Percentiles rank a stretch among this genome's conserved stretches.
phyloP scores from a whole-genome alignment of 2,329 filamentous ascomycete species.

The Lachnellula arida region DNA sequence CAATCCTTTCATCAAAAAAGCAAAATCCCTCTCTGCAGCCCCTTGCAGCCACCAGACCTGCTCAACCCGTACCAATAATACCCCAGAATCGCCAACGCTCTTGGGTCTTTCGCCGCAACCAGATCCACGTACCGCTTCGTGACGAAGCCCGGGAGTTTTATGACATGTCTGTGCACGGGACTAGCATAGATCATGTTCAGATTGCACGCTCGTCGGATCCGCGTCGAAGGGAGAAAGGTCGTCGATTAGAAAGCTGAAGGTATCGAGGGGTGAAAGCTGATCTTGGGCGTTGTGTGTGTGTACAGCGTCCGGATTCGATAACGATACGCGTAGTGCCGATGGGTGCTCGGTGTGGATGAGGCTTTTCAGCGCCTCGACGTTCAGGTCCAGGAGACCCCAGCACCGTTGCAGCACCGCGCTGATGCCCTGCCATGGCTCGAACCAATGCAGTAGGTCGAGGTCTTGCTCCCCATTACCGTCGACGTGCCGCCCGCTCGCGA shows the following conservation, averaged over 20 bases:
- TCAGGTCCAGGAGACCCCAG: slow-evolving; percentile 57
- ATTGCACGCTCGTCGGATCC: slow-evolving; percentile 48
- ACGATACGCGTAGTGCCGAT: too few species aligned
- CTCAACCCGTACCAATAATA: slow-evolving; percentile 61
- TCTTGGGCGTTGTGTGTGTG: background rate
- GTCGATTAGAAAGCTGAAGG: slow-evolving; percentile 32
- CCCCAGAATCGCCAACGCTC: slow-evolving; percentile 58
- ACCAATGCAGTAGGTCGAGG: slow-evolving; percentile 49
- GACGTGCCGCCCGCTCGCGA: slow-evolving; percentile 32
- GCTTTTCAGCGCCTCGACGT: slow-evolving; percentile 40
- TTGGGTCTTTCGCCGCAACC: slow-evolving; percentile 52
- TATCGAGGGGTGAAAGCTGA: background rate
- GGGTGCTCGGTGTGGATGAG: slow-evolving; percentile 6
- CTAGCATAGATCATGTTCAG: slow-evolving; percentile 58
- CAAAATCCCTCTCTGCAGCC: slow-evolving; percentile 58
- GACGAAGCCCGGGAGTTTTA: slow-evolving; percentile 60
- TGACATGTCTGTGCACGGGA: slow-evolving; percentile 49
- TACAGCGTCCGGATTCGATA: background rate
- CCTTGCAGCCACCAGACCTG: slow-evolving; percentile 64
- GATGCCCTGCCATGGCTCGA: slow-evolving; percentile 59
- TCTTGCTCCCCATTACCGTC: slow-evolving; percentile 42
- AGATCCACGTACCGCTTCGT: slow-evolving; percentile 54
- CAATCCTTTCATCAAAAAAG: slow-evolving; percentile 36
- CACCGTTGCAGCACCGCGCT: slow-evolving; percentile 56
- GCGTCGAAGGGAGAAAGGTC: slow-evolving; percentile 17